Base-by-base conservation (phyloP, 805 yeast species). In the Komagataella pastoris region DNA sequence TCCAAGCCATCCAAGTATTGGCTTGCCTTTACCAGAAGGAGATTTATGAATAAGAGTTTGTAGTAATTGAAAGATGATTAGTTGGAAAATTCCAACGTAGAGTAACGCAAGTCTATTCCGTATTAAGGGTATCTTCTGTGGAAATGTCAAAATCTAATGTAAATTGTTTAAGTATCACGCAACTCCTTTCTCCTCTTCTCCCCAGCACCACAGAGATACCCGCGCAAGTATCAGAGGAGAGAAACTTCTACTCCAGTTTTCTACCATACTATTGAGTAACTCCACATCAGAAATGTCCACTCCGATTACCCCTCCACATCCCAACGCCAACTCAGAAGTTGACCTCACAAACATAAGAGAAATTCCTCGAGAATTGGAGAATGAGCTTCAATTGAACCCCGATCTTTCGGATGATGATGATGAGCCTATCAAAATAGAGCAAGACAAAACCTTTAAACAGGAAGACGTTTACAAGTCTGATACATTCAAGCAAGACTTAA, bases 11-110 rank as follows among this genome's bases (percentile, higher is more conserved):
- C 91, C 59, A 93, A 91, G 67, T 83, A 78, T 70, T 93, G 99
- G 99, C 71, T 93, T 61, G 96, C 97, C 1, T 93, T 93, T 67
- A 86, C 96, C 45, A 83, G 93, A 71, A 85, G 95, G 70, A 81
- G 88, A 65, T 93, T 93, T 66, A 93, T 93, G 99, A 93, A 93
- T 71, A 88, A 90, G 68, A 79, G 85, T 58, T 74, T 88, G 60
- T 84, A 58, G 52, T 45, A 17, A 47, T 23, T 7, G 17, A 19
- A 12, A 5, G 14, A 14, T 30, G 40, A 8, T 5, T 10, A 10
- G 40, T 30, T 30, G 40, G 14, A 10, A 30, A 12, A 4, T 14
- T 30, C 40, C 40, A 30, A 14, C 14, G 14, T 5, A 8, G 40
- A 30, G 40, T 8, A 30, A 10, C 40, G 7, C 40, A 30, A 10